phyloP scores from a whole-genome alignment of 2,329 filamentous ascomycete genomes.

The Ilyonectria robusta region DNA sequence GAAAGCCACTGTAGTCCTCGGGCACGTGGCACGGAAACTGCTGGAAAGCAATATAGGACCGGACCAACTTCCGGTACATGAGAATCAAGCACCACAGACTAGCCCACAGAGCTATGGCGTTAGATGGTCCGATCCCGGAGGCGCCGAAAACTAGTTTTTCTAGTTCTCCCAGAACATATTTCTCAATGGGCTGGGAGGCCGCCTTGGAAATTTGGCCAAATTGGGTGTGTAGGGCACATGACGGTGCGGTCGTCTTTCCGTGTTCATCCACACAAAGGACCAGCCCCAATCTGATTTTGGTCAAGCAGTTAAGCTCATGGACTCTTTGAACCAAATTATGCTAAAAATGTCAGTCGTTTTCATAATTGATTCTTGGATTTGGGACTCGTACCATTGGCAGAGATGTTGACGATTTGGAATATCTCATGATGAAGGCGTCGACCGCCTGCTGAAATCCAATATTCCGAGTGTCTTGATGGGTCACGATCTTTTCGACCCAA shows the following conservation, averaged over 20 bases:
- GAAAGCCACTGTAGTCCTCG: conserved; percentile 48
- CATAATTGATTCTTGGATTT: background rate
- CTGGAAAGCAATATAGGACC: conserved; percentile 48
- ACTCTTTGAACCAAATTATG: conserved; percentile 45
- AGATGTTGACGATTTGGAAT: conserved; percentile 38
- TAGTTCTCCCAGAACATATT: conserved; percentile 42
- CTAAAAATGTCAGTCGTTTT: conserved; percentile 29
- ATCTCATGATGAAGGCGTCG: conserved; percentile 46
- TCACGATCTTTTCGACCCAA: conserved; percentile 46
- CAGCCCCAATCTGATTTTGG: conserved; percentile 46
- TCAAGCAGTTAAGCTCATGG: conserved; percentile 46
- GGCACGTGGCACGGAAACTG: conserved; percentile 49
- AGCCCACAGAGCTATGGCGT: conserved; percentile 47
- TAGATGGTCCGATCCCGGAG: conserved; percentile 42
- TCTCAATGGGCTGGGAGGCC: conserved; percentile 47
- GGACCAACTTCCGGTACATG: conserved; percentile 49
- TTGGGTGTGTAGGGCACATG: conserved; percentile 48
- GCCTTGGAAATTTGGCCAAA: conserved; percentile 49
- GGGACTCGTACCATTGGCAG: conserved; percentile 43
- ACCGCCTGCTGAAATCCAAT: conserved; percentile 49
- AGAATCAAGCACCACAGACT: conserved; percentile 48
- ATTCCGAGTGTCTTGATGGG: conserved; percentile 41
- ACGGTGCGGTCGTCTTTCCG: conserved; percentile 43
- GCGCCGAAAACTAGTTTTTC: conserved; percentile 47
- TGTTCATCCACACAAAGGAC: conserved; percentile 44